Base-by-base conservation (phyloP, 805 yeast genomes). In the Saccharomycopsis sp. region DNA sequence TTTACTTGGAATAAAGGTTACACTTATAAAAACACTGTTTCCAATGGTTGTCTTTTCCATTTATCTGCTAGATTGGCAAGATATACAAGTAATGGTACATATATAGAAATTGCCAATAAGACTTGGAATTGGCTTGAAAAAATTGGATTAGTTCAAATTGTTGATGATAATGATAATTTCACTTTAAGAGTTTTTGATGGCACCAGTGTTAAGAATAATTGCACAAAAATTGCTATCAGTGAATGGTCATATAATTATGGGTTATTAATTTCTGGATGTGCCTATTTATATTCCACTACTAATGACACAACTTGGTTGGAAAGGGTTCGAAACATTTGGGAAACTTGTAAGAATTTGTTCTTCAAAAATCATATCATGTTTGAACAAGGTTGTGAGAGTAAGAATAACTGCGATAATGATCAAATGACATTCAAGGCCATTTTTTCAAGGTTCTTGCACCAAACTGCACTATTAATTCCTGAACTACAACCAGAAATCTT, bases 1-100 rank as follows among this genome's bases (percentile, higher is more conserved):
- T 89, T 79, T 64, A 70, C 79, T 42, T 88, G 95, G 95, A 89
- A 89, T 58, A 70, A 85, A 4, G 98, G 97, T 47, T 89, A 87
- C 58, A 81, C 84, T 58, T 89, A 89, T 61, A 89, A 89, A 60
- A 89, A 89, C 58, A 66, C 95, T 28, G 85, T 88, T 44, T 71
- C 94, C n/a, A 88, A 85, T 59, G 96, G 94, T 21, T 83, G 88
- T 37, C 64, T 88, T 40, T 87, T 88, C 72, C 86, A 85, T 51
- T 56, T 88, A 31, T 94, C 83, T 14, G 92, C 96, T 1, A 69
- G 96, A 48, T 68, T 88, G 50, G 92, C 92, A 2, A 68, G 95
- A 51, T 88, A 76, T 59, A 81, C 94, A 1, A 72, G 72, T 28
- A 86, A 88, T 60, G 70, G 67, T 25, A 64, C 86, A 0, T 88